Conservation (phyloP, 805 yeast species). For the Ogataea zsoltii region DNA sequence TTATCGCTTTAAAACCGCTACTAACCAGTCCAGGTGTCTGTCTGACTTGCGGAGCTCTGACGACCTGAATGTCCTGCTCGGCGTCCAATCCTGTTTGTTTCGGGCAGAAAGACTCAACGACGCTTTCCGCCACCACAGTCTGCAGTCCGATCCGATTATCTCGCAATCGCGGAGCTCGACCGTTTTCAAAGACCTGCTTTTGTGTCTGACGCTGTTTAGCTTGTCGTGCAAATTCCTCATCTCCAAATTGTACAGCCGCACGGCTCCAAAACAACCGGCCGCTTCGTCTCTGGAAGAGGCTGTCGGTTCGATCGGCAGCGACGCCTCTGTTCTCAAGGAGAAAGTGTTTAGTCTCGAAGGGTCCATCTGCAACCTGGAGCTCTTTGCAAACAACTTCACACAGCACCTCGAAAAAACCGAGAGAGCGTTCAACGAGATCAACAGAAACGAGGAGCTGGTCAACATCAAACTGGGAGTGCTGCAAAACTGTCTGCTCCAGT, state of each 20-base stretch:
- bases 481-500: conserved; percentile 5
- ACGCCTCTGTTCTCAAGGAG: conserved; percentile 17
- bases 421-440: conserved; percentile 3
- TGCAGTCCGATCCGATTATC: not conserved
- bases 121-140: conserved; percentile 6
- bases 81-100: conserved; percentile 19
- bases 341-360: conserved; percentile 18
- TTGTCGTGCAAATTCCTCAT: not conserved
- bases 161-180: not conserved
- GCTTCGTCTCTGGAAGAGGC: conserved; percentile 1
- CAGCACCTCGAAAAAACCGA: conserved; percentile 8
- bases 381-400: conserved; percentile 15
- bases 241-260: not conserved
- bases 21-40: conserved; percentile 14
- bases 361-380: conserved; percentile 20
- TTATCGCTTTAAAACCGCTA: not conserved
- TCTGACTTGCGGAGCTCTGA: conserved; percentile 6
- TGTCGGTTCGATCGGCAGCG: conserved; percentile 6
- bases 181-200: not conserved
- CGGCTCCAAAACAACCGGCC: not conserved
- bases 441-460: conserved; percentile 3
- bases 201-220: not conserved
- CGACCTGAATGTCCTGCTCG: conserved; percentile 14
- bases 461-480: conserved; percentile 7
- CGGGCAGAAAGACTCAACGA: conserved; percentile 17